These are phyloP conservation scores for Astrothelium macrocarpum DNA, from an alignment of 495 filamentous ascomycete genomes.

Conservation along the genomic window DNA sequence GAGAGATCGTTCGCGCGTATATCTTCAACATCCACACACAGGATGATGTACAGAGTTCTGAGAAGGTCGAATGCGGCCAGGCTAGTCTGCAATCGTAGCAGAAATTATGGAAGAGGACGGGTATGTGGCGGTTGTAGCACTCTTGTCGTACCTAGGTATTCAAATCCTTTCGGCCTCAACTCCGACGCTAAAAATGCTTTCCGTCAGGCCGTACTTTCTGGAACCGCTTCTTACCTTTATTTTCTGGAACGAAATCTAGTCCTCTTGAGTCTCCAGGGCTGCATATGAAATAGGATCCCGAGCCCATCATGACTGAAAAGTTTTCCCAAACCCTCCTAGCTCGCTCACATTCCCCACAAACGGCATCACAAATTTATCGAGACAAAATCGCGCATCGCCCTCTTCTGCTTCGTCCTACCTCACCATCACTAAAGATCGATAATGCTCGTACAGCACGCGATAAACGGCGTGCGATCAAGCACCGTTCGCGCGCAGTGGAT, in stretches of 20 bases:
- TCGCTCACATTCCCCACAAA: constrained; percentile 63
- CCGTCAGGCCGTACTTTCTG: not conserved
- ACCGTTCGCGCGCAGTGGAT: constrained; percentile 45
- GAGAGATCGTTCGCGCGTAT: not conserved
- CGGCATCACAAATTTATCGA: constrained; percentile 58
- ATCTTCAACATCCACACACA: not conserved
- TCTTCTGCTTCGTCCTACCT: constrained; percentile 65
- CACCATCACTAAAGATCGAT: constrained; percentile 42
- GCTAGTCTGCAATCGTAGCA: too few species aligned
- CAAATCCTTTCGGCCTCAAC: not conserved
- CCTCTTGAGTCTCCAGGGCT: too few species aligned
- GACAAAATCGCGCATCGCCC: constrained; percentile 77
- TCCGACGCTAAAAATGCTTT: too few species aligned
- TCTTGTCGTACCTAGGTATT: too few species aligned
- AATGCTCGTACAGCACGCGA: constrained; percentile 61
- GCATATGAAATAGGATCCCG: too few species aligned
- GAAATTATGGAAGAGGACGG: too few species aligned
- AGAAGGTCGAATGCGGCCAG: too few species aligned
- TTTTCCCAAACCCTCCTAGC: constrained; percentile 59
- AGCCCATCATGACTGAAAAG: constrained; percentile 22
- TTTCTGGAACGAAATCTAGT: not conserved
- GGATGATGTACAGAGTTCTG: too few species aligned
- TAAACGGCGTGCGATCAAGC: constrained; percentile 40
- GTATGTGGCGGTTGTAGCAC: too few species aligned
- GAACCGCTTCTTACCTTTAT: not conserved